phyloP scores from a whole-genome alignment of 2,329 filamentous ascomycete genomes.

The Blumeria graminis region DNA sequence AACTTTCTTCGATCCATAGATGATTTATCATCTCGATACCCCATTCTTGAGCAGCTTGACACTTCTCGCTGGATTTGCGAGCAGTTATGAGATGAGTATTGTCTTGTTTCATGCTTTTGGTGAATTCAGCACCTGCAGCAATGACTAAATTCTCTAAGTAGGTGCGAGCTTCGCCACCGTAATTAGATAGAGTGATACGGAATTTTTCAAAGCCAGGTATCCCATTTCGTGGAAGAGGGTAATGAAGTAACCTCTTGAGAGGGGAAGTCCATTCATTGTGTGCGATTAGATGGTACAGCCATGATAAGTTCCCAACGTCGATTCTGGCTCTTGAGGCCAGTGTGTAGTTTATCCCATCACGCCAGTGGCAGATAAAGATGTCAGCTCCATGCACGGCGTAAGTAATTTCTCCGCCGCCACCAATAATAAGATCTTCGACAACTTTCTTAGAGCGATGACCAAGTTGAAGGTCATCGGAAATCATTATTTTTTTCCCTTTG shows the following conservation, averaged over 20 bases:
- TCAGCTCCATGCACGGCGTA: slow-evolving; percentile 43
- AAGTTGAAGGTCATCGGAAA: slow-evolving; percentile 52
- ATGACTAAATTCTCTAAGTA: slow-evolving; percentile 83
- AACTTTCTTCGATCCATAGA: slow-evolving; percentile 92
- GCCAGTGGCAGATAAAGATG: slow-evolving; percentile 70
- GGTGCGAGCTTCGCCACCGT: slow-evolving; percentile 75
- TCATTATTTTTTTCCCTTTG: slow-evolving; percentile 48
- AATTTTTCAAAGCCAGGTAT: slow-evolving; percentile 56
- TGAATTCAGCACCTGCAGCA: slow-evolving; percentile 68
- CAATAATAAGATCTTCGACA: slow-evolving; percentile 43
- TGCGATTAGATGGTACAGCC: slow-evolving; percentile 82
- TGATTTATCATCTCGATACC: slow-evolving; percentile 77
- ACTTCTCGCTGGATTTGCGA: slow-evolving; percentile 76
- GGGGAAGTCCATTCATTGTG: slow-evolving; percentile 77
- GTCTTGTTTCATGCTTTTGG: slow-evolving; percentile 81
- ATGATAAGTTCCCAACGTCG: slow-evolving; percentile 75
- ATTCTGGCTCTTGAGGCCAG: slow-evolving; percentile 53
- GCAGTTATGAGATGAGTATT: slow-evolving; percentile 93
- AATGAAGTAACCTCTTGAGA: slow-evolving; percentile 61
- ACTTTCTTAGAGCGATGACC: slow-evolving; percentile 39
- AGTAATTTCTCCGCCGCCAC: slow-evolving; percentile 47
- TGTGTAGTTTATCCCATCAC: slow-evolving; percentile 57
- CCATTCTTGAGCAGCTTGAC: slow-evolving; percentile 79
- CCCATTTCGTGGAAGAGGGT: slow-evolving; percentile 54
- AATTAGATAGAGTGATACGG: slow-evolving; percentile 82